These are phyloP conservation scores for Alternaria ethzedia DNA, from an alignment of 2,329 filamentous ascomycete species.

Conservation along the genomic window DNA sequence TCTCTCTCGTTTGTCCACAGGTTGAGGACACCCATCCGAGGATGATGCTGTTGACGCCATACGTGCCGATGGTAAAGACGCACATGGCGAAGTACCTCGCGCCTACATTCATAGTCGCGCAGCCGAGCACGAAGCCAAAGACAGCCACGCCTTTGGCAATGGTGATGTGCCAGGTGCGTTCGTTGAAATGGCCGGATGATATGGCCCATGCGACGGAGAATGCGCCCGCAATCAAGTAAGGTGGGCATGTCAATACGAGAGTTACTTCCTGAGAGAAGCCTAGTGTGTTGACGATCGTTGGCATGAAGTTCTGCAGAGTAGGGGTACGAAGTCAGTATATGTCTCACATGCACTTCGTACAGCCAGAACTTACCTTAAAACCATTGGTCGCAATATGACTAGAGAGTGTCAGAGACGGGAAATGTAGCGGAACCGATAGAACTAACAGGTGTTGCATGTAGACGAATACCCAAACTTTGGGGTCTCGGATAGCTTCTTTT, in stretches of 20 bases:
- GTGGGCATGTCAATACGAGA: slow-evolving; percentile 54
- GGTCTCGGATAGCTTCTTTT: slow-evolving; percentile 55
- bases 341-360: slow-evolving; percentile 26
- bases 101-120: slow-evolving; percentile 46
- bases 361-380: too few species aligned
- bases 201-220: slow-evolving; percentile 38
- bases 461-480: slow-evolving; percentile 60
- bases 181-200: slow-evolving; percentile 49
- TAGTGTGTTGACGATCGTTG: slow-evolving; percentile 57
- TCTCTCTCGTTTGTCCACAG: slow-evolving; percentile 52
- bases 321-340: not conserved
- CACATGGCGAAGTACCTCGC: slow-evolving; percentile 37
- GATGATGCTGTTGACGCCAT: slow-evolving; percentile 37
- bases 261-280: slow-evolving; percentile 59
- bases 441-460: slow-evolving; percentile 39
- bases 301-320: slow-evolving; percentile 47
- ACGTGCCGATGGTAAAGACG: slow-evolving; percentile 12
- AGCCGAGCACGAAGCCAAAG: slow-evolving; percentile 47
- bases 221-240: slow-evolving; percentile 21
- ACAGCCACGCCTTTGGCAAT: slow-evolving; percentile 44
- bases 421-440: slow-evolving; percentile 62
- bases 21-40: slow-evolving; percentile 53
- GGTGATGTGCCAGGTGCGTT: slow-evolving; percentile 51
- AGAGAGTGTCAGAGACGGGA: slow-evolving; percentile 50
- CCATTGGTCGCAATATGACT: not conserved